Percentiles rank a stretch among this genome's conserved stretches.
These are phyloP conservation scores for Paraurostyla sp. DNA, from an alignment of 73 alveolate species.

Conservation along the genomic window DNA sequence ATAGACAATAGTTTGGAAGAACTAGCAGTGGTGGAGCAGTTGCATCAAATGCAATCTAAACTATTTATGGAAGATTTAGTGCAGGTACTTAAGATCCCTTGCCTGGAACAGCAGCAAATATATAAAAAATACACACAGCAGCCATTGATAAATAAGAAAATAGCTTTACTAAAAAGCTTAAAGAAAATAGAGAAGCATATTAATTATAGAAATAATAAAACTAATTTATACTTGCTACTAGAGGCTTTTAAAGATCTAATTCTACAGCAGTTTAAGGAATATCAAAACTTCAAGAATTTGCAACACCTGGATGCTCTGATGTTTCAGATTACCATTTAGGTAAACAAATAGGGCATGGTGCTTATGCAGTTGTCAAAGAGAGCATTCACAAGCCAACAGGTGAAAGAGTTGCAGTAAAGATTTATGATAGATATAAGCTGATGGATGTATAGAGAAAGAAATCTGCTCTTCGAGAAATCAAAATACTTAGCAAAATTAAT, in stretches of 20 bases:
- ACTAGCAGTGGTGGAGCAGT: too few relatives aligned
- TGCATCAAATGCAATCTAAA: not conserved
- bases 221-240: not conserved
- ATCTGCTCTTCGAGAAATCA: constrained; percentile 58
- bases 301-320: constrained; percentile 56
- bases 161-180: constrained; percentile 35
- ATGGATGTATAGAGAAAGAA: constrained; percentile 63
- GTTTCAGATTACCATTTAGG: constrained; percentile 56
- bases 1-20: not conserved
- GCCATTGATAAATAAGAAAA: constrained; percentile 45
- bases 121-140: constrained; percentile 16
- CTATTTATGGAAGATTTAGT: constrained; percentile 18
- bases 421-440: constrained; percentile 65
- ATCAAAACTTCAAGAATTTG: constrained; percentile 31
- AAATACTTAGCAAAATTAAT: constrained; percentile 4
- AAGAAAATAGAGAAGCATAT: constrained; percentile 44
- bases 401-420: constrained; percentile 70
- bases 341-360: constrained; percentile 73
- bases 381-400: constrained; percentile 58
- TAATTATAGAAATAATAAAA: not conserved
- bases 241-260: constrained; percentile 11
- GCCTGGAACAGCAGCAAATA: constrained; percentile 40
- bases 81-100: not conserved
- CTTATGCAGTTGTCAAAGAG: constrained; percentile 72
- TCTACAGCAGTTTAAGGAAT: constrained; percentile 9